Conservation (phyloP, 202 grass and related monocot species). For the Elaeis oleifera region DNA sequence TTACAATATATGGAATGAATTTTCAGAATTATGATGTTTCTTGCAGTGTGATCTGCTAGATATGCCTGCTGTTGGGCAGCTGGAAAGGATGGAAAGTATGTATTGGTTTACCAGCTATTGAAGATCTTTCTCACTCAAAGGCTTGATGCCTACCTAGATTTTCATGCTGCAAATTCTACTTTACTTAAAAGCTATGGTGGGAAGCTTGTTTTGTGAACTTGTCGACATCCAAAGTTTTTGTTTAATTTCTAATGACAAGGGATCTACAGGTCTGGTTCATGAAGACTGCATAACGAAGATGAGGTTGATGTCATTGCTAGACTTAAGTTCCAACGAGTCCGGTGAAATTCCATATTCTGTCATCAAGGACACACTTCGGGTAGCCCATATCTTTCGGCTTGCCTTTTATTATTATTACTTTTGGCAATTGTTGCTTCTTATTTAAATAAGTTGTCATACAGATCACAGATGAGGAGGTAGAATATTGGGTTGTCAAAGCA, state of each 20-base stretch:
- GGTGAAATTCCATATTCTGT: conserved; percentile 70
- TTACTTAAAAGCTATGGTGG: conserved; percentile 69
- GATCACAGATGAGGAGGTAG: conserved; percentile 86
- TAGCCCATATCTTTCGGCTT: conserved; percentile 11
- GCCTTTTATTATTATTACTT: background rate
- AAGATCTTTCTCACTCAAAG: conserved; percentile 83
- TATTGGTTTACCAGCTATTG: conserved; percentile 52
- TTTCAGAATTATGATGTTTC: conserved; percentile 5
- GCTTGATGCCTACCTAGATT: conserved; percentile 71
- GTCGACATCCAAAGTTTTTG: background rate
- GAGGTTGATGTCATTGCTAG: conserved; percentile 70
- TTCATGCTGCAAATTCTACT: conserved; percentile 52
- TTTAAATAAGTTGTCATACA: conserved; percentile 20
- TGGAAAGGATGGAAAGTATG: conserved; percentile 75
- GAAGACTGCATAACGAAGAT: conserved; percentile 85
- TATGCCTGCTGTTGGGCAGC: conserved; percentile 72
- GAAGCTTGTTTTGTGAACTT: background rate
- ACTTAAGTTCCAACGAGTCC: conserved; percentile 53
- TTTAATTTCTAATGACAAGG: conserved; percentile 10
- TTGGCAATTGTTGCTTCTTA: background rate
- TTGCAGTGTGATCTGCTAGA: conserved; percentile 88
- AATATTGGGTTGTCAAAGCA: conserved; percentile 94
- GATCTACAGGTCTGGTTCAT: conserved; percentile 51
- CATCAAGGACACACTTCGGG: conserved; percentile 70
- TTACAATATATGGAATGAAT: too few species aligned